phyloP scores from a whole-genome alignment of 106 monocot species.

The Ottelia alismoides region DNA sequence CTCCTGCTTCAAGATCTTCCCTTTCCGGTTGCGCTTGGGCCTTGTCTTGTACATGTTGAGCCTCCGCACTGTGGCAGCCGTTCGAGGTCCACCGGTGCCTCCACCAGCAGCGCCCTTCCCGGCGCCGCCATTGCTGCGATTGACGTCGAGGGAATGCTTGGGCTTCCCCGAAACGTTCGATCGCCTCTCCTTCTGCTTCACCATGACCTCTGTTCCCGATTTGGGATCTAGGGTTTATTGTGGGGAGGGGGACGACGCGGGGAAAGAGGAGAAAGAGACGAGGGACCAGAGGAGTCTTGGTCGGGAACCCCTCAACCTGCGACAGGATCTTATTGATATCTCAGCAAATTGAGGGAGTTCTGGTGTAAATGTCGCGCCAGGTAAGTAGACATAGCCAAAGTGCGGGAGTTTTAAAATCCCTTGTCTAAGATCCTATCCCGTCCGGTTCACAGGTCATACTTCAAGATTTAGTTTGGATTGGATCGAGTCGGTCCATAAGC shows the following conservation, averaged over 20 bases:
- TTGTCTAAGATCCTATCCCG: too few relatives aligned
- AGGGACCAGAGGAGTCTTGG: too few relatives aligned
- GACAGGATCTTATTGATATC: too few relatives aligned
- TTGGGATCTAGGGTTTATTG: conserved; percentile 3
- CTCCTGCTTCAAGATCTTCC: conserved; percentile 68
- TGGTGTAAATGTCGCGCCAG: too few relatives aligned
- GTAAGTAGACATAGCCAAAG: too few relatives aligned
- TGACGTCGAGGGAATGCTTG: conserved; percentile 91
- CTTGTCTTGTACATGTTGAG: conserved; percentile 84
- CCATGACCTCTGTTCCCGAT: too few relatives aligned
- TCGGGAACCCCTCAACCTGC: too few relatives aligned
- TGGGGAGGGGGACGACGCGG: not conserved
- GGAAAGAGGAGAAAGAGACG: not conserved
- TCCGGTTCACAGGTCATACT: too few relatives aligned
- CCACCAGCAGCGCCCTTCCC: conserved; percentile 12
- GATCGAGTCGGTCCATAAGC: too few relatives aligned
- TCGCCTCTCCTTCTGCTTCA: conserved; percentile 65
- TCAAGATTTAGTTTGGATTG: too few relatives aligned
- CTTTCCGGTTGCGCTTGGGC: conserved; percentile 65
- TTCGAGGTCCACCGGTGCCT: conserved; percentile 29
- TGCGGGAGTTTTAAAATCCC: too few relatives aligned
- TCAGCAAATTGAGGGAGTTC: too few relatives aligned
- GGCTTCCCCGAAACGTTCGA: conserved; percentile 81
- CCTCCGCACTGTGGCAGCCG: conserved; percentile 74
- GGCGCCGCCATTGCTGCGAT: conserved; percentile 61